Percentiles rank a stretch among this genome's conserved stretches.
Conservation (phyloP, 345 rosid genomes). For the Eucalyptus brandiana region DNA sequence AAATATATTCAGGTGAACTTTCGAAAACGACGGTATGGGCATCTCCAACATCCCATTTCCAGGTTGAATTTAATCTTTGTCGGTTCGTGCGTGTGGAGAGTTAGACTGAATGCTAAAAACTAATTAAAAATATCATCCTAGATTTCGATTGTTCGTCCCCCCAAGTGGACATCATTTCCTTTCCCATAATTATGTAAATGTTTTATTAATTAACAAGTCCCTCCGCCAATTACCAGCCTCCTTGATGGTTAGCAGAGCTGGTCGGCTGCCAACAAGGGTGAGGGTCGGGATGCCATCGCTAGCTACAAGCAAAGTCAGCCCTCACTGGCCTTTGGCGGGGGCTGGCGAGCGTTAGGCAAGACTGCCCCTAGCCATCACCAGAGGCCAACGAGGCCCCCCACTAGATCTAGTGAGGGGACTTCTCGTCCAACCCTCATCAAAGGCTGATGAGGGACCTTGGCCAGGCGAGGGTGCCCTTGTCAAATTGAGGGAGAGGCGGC, state of each 20-base stretch:
- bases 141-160: neutral
- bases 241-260: neutral
- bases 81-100: neutral
- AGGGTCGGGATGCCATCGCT: too few species aligned
- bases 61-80: neutral
- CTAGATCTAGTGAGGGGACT: too few species aligned
- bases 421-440: too few species aligned
- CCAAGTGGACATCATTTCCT: neutral
- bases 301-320: too few species aligned
- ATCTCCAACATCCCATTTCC: neutral
- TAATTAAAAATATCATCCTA: neutral
- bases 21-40: neutral
- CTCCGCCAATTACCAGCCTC: neutral
- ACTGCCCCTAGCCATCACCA: too few species aligned
- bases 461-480: too few species aligned
- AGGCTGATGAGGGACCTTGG: too few species aligned
- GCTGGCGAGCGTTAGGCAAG: too few species aligned
- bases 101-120: neutral
- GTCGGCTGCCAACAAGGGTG: neutral
- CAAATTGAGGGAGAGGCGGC: too few species aligned
- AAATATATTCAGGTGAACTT: neutral
- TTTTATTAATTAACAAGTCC: neutral
- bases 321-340: accelerated
- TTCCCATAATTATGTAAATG: neutral
- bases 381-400: too few species aligned